These are phyloP conservation scores for Imleria badia DNA, from an alignment of 768 basidiomycete species.

Conservation along the genomic window DNA sequence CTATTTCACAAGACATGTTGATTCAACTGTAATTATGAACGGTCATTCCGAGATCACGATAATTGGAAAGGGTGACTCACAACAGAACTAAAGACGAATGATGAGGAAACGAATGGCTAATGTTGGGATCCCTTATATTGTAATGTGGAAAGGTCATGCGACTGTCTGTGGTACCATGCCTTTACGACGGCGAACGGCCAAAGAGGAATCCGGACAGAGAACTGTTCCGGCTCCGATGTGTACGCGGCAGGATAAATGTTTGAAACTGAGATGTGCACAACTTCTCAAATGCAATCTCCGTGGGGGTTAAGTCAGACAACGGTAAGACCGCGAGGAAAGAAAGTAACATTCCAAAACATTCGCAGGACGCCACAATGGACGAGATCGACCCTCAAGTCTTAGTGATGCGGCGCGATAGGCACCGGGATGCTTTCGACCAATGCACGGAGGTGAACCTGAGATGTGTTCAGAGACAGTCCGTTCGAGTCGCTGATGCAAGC, in stretches of 20 bases:
- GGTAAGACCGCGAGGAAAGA: not conserved
- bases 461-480: conserved; percentile 19
- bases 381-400: conserved; percentile 25
- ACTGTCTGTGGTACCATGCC: not conserved
- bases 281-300: not conserved
- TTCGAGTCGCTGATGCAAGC: conserved; percentile 19
- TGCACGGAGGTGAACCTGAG: conserved; percentile 19
- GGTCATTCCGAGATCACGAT: not conserved
- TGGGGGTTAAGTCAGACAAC: not conserved
- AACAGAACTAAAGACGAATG: not conserved
- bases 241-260: not conserved
- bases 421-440: conserved; percentile 11
- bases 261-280: not conserved
- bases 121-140: conserved; percentile 1
- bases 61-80: conserved; percentile 1
- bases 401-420: conserved; percentile 27
- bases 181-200: too few species aligned
- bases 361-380: conserved; percentile 26
- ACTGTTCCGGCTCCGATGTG: not conserved
- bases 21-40: not conserved
- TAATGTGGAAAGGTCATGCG: not conserved
- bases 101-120: not conserved
- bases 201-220: not conserved
- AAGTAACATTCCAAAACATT: not conserved
- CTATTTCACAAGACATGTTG: conserved; percentile 15